Percentiles rank a stretch among this genome's conserved stretches.
These are phyloP conservation scores for Tetrapisispora phaffii DNA, from an alignment of 805 yeast genomes.

Conservation along the genomic window DNA sequence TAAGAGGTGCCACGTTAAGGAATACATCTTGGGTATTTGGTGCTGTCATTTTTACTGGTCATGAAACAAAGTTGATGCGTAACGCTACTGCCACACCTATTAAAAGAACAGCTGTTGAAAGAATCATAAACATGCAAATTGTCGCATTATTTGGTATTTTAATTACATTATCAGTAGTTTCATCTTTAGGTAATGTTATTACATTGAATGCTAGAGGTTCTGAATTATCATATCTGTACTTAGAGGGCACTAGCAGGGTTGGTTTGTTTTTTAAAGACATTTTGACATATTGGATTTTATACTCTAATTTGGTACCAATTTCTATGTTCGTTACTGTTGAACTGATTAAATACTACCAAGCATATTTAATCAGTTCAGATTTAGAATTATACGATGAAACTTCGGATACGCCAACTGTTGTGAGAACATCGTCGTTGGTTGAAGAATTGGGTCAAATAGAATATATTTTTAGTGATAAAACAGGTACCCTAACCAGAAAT, in stretches of 20 bases:
- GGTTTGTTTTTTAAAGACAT: constrained; percentile 75
- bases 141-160: constrained; percentile 76
- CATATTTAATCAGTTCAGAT: constrained; percentile 86
- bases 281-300: constrained; percentile 90
- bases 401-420: constrained; percentile 89
- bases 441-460: constrained; percentile 97
- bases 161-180: constrained; percentile 63
- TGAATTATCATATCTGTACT: constrained; percentile 50
- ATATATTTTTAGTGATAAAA: constrained; percentile 91
- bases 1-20: constrained; percentile 91
- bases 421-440: constrained; percentile 88
- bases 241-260: constrained; percentile 59
- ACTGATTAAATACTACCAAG: constrained; percentile 90
- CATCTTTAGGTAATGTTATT: constrained; percentile 81
- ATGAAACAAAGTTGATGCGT: constrained; percentile 95
- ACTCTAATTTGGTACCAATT: constrained; percentile 95
- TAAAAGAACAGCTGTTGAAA: constrained; percentile 92
- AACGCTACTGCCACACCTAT: constrained; percentile 98
- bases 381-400: constrained; percentile 83
- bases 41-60: constrained; percentile 90
- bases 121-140: constrained; percentile 87
- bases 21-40: constrained; percentile 96
- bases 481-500: constrained; percentile 92
- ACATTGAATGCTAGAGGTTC: constrained; percentile 45
- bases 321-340: constrained; percentile 94